A percentile compares a stretch with the other conserved stretches of the same genome.
phyloP scores from a whole-genome alignment of 1,284 basidiomycete genomes.

The Puccinia triticina region DNA sequence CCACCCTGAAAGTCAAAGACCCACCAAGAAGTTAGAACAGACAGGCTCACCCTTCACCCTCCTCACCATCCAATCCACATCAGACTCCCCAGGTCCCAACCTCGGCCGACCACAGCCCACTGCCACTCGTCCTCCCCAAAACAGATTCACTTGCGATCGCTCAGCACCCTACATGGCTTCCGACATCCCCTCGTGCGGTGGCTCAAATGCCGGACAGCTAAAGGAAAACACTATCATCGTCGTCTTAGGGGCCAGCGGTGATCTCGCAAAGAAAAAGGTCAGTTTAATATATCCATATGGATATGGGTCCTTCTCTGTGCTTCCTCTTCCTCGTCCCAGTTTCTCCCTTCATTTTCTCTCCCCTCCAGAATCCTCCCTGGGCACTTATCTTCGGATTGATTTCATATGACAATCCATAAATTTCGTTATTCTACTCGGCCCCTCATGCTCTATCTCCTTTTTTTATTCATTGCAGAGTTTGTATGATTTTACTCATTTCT shows the following conservation, averaged over 20 bases:
- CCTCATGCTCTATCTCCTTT: background rate
- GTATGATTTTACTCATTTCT: background rate
- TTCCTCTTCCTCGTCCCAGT: conserved; percentile 23
- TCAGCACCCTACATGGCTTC: conserved; percentile 39
- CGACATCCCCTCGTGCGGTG: conserved; percentile 31
- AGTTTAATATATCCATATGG: conserved; percentile 52
- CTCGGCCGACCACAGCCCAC: background rate
- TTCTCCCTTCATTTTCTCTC: conserved; percentile 28
- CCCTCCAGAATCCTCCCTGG: background rate
- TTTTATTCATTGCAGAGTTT: background rate
- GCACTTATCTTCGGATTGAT: background rate
- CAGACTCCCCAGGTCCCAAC: background rate
- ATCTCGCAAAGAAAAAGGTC: conserved; percentile 99
- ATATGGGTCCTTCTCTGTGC: conserved; percentile 22
- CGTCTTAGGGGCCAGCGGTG: conserved; percentile 93
- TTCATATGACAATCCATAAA: conserved; percentile 10
- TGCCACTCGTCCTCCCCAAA: background rate
- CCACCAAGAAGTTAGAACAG: too few relatives aligned
- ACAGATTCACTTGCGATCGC: background rate
- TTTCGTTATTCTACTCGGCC: background rate
- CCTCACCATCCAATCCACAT: background rate
- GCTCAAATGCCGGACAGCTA: conserved; percentile 35
- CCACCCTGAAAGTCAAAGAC: background rate
- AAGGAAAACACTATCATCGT: conserved; percentile 46
- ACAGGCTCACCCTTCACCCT: background rate